These are phyloP conservation scores for Corynespora cassiicola DNA, from an alignment of 2,329 filamentous ascomycete species.

Conservation along the genomic window DNA sequence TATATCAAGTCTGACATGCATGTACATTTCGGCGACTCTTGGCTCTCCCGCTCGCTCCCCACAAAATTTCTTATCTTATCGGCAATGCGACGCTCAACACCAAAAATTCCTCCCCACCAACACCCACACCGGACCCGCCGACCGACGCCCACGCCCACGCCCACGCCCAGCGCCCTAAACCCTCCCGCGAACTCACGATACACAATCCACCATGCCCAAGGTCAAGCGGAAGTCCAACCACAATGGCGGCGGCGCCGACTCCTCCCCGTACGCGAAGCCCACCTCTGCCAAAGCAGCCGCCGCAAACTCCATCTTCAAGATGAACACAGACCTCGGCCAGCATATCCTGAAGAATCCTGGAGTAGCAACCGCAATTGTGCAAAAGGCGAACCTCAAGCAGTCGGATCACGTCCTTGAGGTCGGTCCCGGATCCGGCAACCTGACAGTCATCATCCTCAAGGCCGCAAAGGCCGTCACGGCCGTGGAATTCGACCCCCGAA, in stretches of 20 bases:
- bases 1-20: no score
- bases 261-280: slow-evolving; percentile 54
- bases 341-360: slow-evolving; percentile 94
- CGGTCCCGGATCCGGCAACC: slow-evolving; percentile 85
- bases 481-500: slow-evolving; percentile 92
- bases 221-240: slow-evolving; percentile 46
- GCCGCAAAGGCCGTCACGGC: slow-evolving; percentile 83
- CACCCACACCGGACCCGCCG: slow-evolving; percentile 14
- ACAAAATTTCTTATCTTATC: slow-evolving; percentile 20
- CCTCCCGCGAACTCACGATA: no score
- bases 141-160: slow-evolving; percentile 1
- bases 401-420: slow-evolving; percentile 89
- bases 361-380: slow-evolving; percentile 80
- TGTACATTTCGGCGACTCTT: no score
- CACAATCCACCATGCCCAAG: slow-evolving; percentile 57
- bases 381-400: slow-evolving; percentile 89
- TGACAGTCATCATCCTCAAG: slow-evolving; percentile 88
- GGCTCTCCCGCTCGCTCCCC: slow-evolving; percentile 16
- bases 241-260: slow-evolving; percentile 35
- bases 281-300: slow-evolving; percentile 56
- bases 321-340: slow-evolving; percentile 89
- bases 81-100: slow-evolving; percentile 22
- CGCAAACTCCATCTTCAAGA: slow-evolving; percentile 91
- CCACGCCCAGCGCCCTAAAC: slow-evolving; percentile 1
- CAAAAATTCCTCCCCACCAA: slow-evolving; percentile 25